Base-by-base conservation (phyloP, 2,329 filamentous ascomycete species). In the Pseudopithomyces chartarum region DNA sequence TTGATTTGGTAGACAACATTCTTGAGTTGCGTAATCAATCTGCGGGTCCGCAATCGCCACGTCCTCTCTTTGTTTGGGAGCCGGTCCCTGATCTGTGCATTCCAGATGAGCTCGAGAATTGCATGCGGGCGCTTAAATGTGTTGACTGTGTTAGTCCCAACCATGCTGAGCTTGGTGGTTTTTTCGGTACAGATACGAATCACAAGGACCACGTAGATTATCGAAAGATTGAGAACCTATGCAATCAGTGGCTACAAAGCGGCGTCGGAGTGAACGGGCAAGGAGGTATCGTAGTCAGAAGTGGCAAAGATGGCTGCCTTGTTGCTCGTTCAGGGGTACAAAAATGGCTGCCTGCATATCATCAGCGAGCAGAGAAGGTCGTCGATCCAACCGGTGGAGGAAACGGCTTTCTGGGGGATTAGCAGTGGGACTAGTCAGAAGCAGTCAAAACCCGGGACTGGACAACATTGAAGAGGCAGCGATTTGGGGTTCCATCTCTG, bases 321-420 rank as follows among this genome's bases (percentile, higher is more conserved):
- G 74, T 85, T 15, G 72, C 74, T 54, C 75, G 76, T 36, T 73
- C 65, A 46, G 63, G 67, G 4, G 61, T 73, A 42, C 63, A 57
- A 66, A 79, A 82, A 57, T 96, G 92, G 90, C 78, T 97, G 22
- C 91, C 90, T 12, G 90, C 93, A 7, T 94, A 89, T 70, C 90
- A 93, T 69, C 76, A 73, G 20, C 65, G 74, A 71, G 63, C 76
- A 38, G 70, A 70, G 0, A 85, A 80, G 56, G 91, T 97, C 1
- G 79, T 95, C n/a, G 95, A 98, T 74, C 93, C 94, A 0, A 98
- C 95, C 0, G 95, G 95, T 10, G 95, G 92, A 19, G 95, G 95
- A 0, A 99, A 99, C 75, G 88, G 90, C 0, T 98, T 97, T 67
- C 80, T 97, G 8, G 86, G 86, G 85, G 84, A 1, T 69, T 88